Base-by-base conservation (phyloP, 2,329 filamentous ascomycete genomes). In the Sporothrix euskadiensis region DNA sequence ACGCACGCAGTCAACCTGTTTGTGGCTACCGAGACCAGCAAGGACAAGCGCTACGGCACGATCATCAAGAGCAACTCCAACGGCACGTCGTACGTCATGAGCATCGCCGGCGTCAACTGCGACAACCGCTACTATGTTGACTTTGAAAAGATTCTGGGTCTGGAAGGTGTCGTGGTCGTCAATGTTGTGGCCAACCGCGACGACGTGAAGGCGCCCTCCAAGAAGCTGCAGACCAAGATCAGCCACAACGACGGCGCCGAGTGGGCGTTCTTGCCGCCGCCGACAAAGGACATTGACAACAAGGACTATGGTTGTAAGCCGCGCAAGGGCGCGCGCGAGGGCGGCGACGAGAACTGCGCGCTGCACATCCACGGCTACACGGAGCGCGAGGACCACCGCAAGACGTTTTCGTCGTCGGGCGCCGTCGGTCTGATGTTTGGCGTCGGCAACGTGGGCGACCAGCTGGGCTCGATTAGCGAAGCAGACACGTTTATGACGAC, bases 41-140 rank as follows among this genome's bases (percentile, higher is more conserved):
- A 85, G 69, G 91, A 89, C 22, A 88, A 88, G 69, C 88, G 92
- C 74, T 94, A 92, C 78, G 96, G 96, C 52, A 91, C 92, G 32
- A 93, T 99, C 77, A 89, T 99, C 82, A 99, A 98, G 88, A 98
- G 94, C 80, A 99, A 99, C 84, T 98, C 94, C 78, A 98, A 99
- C 80, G 96, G 96, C 71, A 99, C 96, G 0, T 96, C 92, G 1
- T 99, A 98, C 79, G 93, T 97, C 14, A 84, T 97, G 76, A 97
- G 93, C 81, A 86, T 96, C 32, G 85, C 88, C 68, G 89, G 89
- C 26, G 94, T 98, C 79, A 98, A 98, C 81, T 89, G 93, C 77
- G 90, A 98, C 79, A 84, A 87, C 14, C 78, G 81, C 1, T 94
- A 91, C 59, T 98, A 91, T 79, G 95, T 97, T 61, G 96, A 99